Percentiles rank a stretch among this genome's conserved stretches.
Evolutionary conservation across 139 green algal genomes (phyloP).

Genomic region (Tetradesmus lagerheimii): DNA sequence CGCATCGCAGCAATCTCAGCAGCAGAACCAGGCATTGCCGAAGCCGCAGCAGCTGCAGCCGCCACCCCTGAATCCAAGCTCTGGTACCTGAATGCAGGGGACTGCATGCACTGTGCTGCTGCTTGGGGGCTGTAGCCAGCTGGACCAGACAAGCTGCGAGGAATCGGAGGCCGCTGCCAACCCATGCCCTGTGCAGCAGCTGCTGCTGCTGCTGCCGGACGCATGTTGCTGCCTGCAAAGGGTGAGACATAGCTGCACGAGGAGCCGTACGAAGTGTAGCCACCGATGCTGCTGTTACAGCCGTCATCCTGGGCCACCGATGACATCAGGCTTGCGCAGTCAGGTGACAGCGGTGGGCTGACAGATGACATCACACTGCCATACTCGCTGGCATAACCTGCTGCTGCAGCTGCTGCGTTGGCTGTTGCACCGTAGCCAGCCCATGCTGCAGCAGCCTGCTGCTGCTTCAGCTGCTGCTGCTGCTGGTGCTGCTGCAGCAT

Average conservation of each 20-base stretch:
- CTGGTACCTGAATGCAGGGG: neutral
- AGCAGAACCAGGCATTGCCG: neutral
- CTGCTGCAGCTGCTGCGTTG: neutral
- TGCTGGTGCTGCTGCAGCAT: neutral
- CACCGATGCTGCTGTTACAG: neutral
- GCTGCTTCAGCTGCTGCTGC: slow-evolving; percentile 14
- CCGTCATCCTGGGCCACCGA: neutral
- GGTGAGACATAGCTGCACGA: slow-evolving; percentile 21
- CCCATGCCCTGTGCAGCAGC: neutral
- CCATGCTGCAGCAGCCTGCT: neutral
- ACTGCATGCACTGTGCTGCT: neutral
- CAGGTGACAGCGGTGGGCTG: neutral
- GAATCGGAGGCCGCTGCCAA: neutral
- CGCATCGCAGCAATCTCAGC: neutral
- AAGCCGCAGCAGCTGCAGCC: neutral
- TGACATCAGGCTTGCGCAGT: neutral
- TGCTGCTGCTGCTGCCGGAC: neutral
- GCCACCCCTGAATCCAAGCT: neutral
- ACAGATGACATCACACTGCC: slow-evolving; percentile 5
- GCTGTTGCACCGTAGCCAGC: neutral
- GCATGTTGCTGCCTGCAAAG: neutral
- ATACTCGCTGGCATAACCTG: neutral
- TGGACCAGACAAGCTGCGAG: neutral
- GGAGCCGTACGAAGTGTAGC: neutral
- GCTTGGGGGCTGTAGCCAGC: neutral